phyloP scores from a whole-genome alignment of 805 yeast genomes.

The Teunomyces pallodes region DNA sequence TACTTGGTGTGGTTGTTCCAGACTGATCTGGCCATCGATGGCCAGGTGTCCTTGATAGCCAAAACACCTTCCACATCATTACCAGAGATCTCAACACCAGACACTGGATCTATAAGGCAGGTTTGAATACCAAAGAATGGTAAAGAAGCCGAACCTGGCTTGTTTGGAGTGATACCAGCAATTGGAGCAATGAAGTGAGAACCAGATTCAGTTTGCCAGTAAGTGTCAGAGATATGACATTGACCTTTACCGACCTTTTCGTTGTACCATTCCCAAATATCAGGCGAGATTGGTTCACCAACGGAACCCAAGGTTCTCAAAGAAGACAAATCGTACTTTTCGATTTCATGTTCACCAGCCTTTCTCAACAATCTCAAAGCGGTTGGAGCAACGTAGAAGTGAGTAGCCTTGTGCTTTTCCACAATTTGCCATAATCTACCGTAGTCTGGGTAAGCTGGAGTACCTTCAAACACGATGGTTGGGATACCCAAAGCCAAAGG shows the following conservation, averaged over 20 bases:
- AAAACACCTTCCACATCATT: slow-evolving; percentile 79
- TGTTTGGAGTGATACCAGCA: slow-evolving; percentile 73
- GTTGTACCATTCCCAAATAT: slow-evolving; percentile 85
- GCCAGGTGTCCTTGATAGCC: slow-evolving; percentile 74
- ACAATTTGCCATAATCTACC: slow-evolving; percentile 81
- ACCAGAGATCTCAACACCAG: slow-evolving; percentile 66
- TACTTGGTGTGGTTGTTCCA: slow-evolving; percentile 74
- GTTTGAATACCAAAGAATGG: slow-evolving; percentile 83
- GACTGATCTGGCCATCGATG: slow-evolving; percentile 80
- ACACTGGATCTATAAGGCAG: slow-evolving; percentile 68
- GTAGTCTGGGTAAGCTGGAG: slow-evolving; percentile 81
- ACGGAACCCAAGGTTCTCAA: slow-evolving; percentile 76
- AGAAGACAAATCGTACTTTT: slow-evolving; percentile 58
- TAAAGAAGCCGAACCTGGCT: slow-evolving; percentile 82
- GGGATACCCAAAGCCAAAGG: slow-evolving; percentile 76
- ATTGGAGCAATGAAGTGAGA: slow-evolving; percentile 76
- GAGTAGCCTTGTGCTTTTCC: slow-evolving; percentile 67
- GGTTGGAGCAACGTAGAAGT: slow-evolving; percentile 83
- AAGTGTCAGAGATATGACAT: slow-evolving; percentile 76
- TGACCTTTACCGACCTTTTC: slow-evolving; percentile 67
- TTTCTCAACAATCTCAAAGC: slow-evolving; percentile 74
- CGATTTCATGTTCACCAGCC: slow-evolving; percentile 65
- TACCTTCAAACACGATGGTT: slow-evolving; percentile 79
- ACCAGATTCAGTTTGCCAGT: slow-evolving; percentile 90
- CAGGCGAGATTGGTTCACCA: slow-evolving; percentile 85